Percentiles rank a stretch among this genome's conserved stretches.
These are phyloP conservation scores for Vanilla planifolia DNA, from an alignment of 106 monocot species.

Conservation along the genomic window DNA sequence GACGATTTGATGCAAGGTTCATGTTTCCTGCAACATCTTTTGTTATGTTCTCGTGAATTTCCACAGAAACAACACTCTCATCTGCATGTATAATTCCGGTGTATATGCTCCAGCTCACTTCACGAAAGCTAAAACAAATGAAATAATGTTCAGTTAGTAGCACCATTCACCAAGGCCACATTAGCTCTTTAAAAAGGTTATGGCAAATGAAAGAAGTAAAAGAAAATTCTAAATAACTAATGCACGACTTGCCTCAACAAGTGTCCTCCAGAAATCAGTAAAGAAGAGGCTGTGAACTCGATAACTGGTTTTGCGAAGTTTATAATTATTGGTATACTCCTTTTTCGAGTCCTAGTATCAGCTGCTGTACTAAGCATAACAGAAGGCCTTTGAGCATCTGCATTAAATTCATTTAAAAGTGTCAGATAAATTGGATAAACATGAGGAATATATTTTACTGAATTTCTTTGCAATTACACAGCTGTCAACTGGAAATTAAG, in stretches of 20 bases:
- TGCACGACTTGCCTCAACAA: constrained; percentile 51
- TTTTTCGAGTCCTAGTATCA: constrained; percentile 45
- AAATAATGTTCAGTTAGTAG: constrained; percentile 1
- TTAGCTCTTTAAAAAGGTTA: background rate
- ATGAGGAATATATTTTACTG: background rate
- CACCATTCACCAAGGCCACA: background rate
- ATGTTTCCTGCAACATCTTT: constrained; percentile 85
- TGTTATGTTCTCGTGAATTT: constrained; percentile 63
- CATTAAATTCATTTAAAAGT: background rate
- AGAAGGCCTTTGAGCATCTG: constrained; percentile 74
- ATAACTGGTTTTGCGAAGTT: constrained; percentile 85
- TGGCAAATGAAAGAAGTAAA: background rate
- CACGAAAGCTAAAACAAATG: constrained; percentile 52
- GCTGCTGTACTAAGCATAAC: constrained; percentile 55
- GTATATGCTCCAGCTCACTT: constrained; percentile 67
- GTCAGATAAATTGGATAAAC: background rate
- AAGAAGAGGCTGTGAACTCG: constrained; percentile 72
- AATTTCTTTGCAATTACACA: background rate
- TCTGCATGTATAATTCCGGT: constrained; percentile 42
- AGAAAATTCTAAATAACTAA: background rate
- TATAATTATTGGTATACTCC: constrained; percentile 48
- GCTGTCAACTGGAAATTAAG: background rate
- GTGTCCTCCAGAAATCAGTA: constrained; percentile 60
- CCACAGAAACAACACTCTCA: constrained; percentile 38
- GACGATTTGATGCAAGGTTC: constrained; percentile 71